Percentiles rank a stretch among this genome's conserved stretches.
Evolutionary conservation across 176 grass and related monocot species (phyloP).

Genomic region (Oryza punctata): DNA sequence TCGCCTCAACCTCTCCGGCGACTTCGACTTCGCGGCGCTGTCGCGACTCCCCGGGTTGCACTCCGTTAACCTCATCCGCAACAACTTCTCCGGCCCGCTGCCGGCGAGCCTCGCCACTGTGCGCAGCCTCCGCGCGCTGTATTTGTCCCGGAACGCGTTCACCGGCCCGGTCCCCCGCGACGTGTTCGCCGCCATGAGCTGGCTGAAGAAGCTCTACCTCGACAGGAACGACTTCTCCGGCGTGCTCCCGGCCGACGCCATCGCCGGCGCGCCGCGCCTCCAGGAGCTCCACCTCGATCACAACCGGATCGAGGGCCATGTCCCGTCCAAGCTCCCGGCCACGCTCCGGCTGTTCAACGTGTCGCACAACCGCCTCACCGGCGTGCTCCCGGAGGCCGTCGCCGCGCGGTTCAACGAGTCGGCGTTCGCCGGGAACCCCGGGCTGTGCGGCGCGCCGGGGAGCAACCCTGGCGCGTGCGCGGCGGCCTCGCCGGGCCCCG

Average conservation of each 20-base stretch:
- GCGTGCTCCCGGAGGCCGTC: slow-evolving; percentile 42
- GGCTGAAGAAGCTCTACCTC: slow-evolving; percentile 92
- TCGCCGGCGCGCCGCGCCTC: slow-evolving; percentile 46
- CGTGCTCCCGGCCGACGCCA: slow-evolving; percentile 44
- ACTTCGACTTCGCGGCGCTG: slow-evolving; percentile 52
- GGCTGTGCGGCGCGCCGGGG: slow-evolving; percentile 46
- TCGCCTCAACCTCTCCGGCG: slow-evolving; percentile 59
- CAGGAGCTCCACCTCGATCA: slow-evolving; percentile 69
- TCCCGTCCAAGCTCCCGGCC: slow-evolving; percentile 43
- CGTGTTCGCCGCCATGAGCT: slow-evolving; percentile 49
- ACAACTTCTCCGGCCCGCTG: slow-evolving; percentile 54
- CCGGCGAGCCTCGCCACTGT: slow-evolving; percentile 43
- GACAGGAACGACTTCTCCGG: slow-evolving; percentile 63
- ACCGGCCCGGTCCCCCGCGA: slow-evolving; percentile 48
- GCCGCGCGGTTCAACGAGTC: slow-evolving; percentile 39
- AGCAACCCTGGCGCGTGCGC: slow-evolving; percentile 27
- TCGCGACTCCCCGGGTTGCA: slow-evolving; percentile 48
- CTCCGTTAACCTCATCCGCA: slow-evolving; percentile 59
- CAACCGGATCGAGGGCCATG: slow-evolving; percentile 58
- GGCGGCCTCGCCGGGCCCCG: not conserved
- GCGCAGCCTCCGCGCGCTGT: slow-evolving; percentile 54
- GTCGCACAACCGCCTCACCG: slow-evolving; percentile 65
- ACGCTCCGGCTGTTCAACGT: slow-evolving; percentile 67
- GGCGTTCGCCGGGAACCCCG: slow-evolving; percentile 62
- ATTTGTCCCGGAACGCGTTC: slow-evolving; percentile 70